These are phyloP conservation scores for Pseudonitzschia pungens DNA, from an alignment of 108 stramenopile genomes.

Conservation along the genomic window DNA sequence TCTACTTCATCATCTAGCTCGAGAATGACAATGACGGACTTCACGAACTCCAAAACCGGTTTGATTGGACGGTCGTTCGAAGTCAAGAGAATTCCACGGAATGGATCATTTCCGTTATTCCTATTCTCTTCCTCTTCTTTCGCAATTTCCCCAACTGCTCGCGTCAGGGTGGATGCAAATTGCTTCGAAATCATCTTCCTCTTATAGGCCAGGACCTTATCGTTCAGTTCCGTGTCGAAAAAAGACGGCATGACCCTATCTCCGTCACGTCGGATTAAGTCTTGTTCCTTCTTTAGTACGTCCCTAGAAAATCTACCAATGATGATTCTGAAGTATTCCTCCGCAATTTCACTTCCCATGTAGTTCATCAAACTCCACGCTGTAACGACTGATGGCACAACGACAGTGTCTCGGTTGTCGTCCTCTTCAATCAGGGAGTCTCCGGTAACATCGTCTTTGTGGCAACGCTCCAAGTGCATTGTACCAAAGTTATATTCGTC, in stretches of 20 bases:
- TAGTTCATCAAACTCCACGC: slow-evolving; percentile 88
- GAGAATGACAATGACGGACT: slow-evolving; percentile 83
- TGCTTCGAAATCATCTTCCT: slow-evolving; percentile 80
- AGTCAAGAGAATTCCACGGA: slow-evolving; percentile 4
- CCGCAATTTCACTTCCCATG: slow-evolving; percentile 73
- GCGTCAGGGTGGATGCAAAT: slow-evolving; percentile 72
- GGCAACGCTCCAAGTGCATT: slow-evolving; percentile 71
- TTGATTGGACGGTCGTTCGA: slow-evolving; percentile 40
- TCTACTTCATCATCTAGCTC: slow-evolving; percentile 82
- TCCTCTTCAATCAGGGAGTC: slow-evolving; percentile 33
- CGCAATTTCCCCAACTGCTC: slow-evolving; percentile 77
- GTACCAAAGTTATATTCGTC: slow-evolving; percentile 96
- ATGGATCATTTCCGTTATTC: slow-evolving; percentile 49
- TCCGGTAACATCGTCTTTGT: slow-evolving; percentile 54
- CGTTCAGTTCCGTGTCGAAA: slow-evolving; percentile 37
- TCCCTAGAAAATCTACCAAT: slow-evolving; percentile 82
- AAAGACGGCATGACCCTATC: slow-evolving; percentile 12
- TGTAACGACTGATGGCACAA: slow-evolving; percentile 80
- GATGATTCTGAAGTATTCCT: slow-evolving; percentile 83
- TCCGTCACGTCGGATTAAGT: slow-evolving; percentile 47
- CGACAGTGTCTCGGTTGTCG: slow-evolving; percentile 29
- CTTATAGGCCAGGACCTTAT: slow-evolving; percentile 66
- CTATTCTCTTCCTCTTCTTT: slow-evolving; percentile 58
- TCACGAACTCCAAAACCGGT: slow-evolving; percentile 95
- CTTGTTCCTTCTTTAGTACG: slow-evolving; percentile 69